Evolutionary conservation across 2,329 filamentous ascomycete species (phyloP).

Genomic region (Epicoccum nigrum): DNA sequence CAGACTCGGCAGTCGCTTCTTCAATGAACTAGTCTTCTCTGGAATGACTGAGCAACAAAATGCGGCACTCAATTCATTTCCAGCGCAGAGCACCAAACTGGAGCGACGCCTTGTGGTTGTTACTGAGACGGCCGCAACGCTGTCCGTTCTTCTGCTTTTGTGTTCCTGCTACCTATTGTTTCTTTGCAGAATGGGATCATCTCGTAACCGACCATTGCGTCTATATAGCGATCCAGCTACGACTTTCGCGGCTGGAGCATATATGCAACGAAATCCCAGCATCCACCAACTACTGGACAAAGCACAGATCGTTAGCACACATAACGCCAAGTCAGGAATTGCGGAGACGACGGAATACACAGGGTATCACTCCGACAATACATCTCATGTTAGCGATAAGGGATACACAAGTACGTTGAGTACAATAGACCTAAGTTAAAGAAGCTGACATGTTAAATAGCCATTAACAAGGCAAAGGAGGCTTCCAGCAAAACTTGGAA

Average conservation of each 20-base stretch:
- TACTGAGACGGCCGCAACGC: slow-evolving; percentile 16
- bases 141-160: slow-evolving; percentile 20
- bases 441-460: neutral
- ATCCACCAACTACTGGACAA: neutral
- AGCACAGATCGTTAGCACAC: neutral
- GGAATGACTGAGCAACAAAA: slow-evolving; percentile 7
- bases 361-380: neutral
- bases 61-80: neutral
- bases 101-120: slow-evolving; percentile 24
- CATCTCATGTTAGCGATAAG: neutral
- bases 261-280: neutral
- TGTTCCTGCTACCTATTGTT: slow-evolving; percentile 11
- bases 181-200: slow-evolving; percentile 9
- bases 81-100: slow-evolving; percentile 1
- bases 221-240: slow-evolving; percentile 19
- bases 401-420: neutral
- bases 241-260: neutral
- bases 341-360: neutral
- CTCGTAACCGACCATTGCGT: slow-evolving; percentile 13
- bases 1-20: slow-evolving; percentile 19
- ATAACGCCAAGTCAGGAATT: neutral
- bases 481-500: neutral
- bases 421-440: neutral
- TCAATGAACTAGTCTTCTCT: slow-evolving; percentile 21
- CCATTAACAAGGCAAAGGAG: neutral